Percentiles rank a stretch among this genome's conserved stretches.
Conservation (phyloP, 768 basidiomycete genomes). For the Phaffia tasmanica region DNA sequence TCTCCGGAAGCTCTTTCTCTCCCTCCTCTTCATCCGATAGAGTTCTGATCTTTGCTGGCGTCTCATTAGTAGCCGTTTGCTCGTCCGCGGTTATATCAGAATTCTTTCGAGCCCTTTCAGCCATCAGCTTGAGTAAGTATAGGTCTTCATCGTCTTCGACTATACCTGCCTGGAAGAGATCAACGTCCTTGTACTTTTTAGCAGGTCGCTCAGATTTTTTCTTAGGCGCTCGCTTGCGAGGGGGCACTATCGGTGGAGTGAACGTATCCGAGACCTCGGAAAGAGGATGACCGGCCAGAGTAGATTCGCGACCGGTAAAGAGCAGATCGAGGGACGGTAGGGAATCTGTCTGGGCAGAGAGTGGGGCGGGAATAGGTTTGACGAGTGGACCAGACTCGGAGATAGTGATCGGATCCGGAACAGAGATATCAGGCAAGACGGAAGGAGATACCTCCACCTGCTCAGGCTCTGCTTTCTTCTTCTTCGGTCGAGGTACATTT, state of each 20-base stretch:
- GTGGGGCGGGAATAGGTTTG: no score
- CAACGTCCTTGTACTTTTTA: slow-evolving; percentile 1
- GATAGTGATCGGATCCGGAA: no score
- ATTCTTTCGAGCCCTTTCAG: slow-evolving; percentile 31
- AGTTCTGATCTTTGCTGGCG: neutral
- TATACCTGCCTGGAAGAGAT: slow-evolving; percentile 46
- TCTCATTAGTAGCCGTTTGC: slow-evolving; percentile 21
- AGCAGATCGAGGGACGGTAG: neutral
- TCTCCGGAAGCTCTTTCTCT: neutral
- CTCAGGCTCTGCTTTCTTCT: slow-evolving; percentile 3
- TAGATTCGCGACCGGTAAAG: neutral
- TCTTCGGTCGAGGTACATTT: neutral
- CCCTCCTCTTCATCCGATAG: neutral
- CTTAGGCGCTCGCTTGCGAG: neutral
- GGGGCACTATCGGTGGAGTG: neutral
- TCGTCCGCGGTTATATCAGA: neutral
- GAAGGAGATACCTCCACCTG: slow-evolving; percentile 4
- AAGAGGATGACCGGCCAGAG: neutral
- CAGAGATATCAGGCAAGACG: neutral
- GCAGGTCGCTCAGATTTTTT: neutral
- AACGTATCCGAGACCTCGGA: no score
- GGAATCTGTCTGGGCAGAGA: no score
- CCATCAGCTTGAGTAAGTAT: slow-evolving; percentile 48
- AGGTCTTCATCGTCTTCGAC: slow-evolving; percentile 83
- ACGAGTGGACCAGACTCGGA: no score